phyloP scores from a whole-genome alignment of 2,329 filamentous ascomycete genomes.

The Neophaeococcomyces mojaviensis region DNA sequence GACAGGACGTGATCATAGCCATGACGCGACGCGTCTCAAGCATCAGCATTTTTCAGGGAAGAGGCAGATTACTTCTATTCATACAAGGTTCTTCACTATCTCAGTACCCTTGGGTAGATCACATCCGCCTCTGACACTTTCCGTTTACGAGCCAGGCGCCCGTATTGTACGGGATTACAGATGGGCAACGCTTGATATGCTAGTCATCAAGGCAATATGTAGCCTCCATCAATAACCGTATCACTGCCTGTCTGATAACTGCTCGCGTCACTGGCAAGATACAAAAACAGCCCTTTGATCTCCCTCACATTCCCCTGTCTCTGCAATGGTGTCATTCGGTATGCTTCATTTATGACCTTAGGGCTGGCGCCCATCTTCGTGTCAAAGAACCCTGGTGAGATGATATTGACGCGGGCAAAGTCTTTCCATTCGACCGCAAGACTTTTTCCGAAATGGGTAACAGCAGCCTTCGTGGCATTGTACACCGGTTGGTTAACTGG shows the following conservation, averaged over 20 bases:
- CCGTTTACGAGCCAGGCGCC: too few species aligned
- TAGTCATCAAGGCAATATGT: constrained; percentile 13
- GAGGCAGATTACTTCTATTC: too few species aligned
- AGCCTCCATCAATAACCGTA: constrained; percentile 40
- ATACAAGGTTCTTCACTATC: too few species aligned
- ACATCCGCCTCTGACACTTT: too few species aligned
- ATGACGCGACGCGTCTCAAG: too few species aligned
- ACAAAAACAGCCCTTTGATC: constrained; percentile 42
- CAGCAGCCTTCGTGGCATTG: constrained; percentile 50
- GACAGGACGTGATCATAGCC: too few species aligned
- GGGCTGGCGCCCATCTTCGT: constrained; percentile 48
- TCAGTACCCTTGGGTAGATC: too few species aligned
- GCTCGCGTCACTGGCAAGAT: constrained; percentile 42
- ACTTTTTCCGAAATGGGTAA: constrained; percentile 50
- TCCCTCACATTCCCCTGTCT: constrained; percentile 35
- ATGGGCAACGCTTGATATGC: too few species aligned
- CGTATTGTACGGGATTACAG: too few species aligned
- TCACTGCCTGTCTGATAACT: constrained; percentile 38
- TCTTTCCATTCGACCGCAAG: constrained; percentile 51
- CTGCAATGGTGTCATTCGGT: constrained; percentile 43
- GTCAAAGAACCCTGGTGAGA: constrained; percentile 49
- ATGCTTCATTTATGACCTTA: constrained; percentile 38
- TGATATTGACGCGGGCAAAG: constrained; percentile 51
- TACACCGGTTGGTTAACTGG: constrained; percentile 50
- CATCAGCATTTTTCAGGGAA: too few species aligned